A percentile compares a stretch with the other conserved stretches of the same genome.
phyloP scores from a whole-genome alignment of 2,329 filamentous ascomycete genomes.

The Hypoxylon sp. region DNA sequence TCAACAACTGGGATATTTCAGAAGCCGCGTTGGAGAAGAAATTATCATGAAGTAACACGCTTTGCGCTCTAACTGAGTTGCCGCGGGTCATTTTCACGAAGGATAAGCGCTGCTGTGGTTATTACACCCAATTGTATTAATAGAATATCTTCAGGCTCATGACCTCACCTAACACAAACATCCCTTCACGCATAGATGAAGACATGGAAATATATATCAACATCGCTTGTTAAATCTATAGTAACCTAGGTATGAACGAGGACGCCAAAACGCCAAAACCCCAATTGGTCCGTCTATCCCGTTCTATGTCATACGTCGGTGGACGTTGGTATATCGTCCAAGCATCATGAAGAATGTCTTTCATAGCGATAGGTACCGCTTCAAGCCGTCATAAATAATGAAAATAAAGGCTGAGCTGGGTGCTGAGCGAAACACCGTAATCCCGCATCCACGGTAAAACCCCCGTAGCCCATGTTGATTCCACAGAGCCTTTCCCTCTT shows the following conservation, averaged over 20 bases:
- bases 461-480: constrained; percentile 84
- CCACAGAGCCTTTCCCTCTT: constrained; percentile 83
- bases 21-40: constrained; percentile 51
- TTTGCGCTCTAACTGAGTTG: not conserved
- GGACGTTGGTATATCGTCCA: constrained; percentile 47
- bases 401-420: constrained; percentile 99
- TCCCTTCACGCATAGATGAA: not conserved
- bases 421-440: constrained; percentile 88
- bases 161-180: constrained; percentile 1
- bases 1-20: constrained; percentile 77
- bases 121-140: not conserved
- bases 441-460: constrained; percentile 93
- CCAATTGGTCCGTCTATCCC: constrained; percentile 15
- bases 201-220: constrained; percentile 6
- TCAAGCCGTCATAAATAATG: constrained; percentile 91
- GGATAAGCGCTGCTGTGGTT: not conserved
- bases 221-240: constrained; percentile 19
- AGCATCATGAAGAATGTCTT: constrained; percentile 50
- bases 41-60: not conserved
- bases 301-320: constrained; percentile 30
- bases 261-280: constrained; percentile 40
- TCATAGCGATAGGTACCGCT: constrained; percentile 73
- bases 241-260: constrained; percentile 25
- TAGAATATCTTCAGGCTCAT: not conserved
- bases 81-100: not conserved